Base-by-base conservation (phyloP, 306 rosid species). In the Luffa aegyptiaca region DNA sequence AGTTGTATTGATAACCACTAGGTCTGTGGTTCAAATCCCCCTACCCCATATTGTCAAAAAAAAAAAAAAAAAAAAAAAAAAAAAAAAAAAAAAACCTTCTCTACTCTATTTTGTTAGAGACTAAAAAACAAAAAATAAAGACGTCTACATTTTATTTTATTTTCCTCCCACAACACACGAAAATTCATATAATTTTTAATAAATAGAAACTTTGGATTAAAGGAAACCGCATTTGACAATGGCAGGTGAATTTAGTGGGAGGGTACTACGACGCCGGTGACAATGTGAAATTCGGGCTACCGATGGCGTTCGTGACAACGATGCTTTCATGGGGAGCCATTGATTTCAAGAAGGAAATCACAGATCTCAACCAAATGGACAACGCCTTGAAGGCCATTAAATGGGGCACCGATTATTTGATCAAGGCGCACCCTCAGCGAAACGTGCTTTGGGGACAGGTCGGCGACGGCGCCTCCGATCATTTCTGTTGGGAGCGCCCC, bases 231-330 rank as follows among this genome's bases (percentile, higher is more conserved):
- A 4, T 42, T 42, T 42, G 8, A 3, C 0, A 17, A 13, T 51
- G 16, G 62, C 87, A 92, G 97, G 97, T 84, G 68, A 84, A 94
- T 85, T 79, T 92, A 86, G 93, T 88, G 80, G 98, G 98, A 81
- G 98, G 97, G 36, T 94, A 94, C 84, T 92, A 94, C 82, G 98
- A 94, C 75, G 98, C 98, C 11, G 98, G 96, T 33, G 98, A 94
- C 83, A 90, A 94, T 75, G 98, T 94, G 80, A 94, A 94, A 62
- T 92, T 94, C 84, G 97, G 98, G 68, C 77, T 90, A 64, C 97
- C 97, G 65, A 92, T 94, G 98, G 97, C 98, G 11, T 90, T 86
- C 81, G 84, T 87, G 49, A 82, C 88, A 58, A 90, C 98, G 59
- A 86, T 94, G 86, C 90, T 94, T 58, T 86, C 98, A 64, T 94